phyloP scores from a whole-genome alignment of 164 flowering plant genomes.

The Nymphaea colorata region DNA sequence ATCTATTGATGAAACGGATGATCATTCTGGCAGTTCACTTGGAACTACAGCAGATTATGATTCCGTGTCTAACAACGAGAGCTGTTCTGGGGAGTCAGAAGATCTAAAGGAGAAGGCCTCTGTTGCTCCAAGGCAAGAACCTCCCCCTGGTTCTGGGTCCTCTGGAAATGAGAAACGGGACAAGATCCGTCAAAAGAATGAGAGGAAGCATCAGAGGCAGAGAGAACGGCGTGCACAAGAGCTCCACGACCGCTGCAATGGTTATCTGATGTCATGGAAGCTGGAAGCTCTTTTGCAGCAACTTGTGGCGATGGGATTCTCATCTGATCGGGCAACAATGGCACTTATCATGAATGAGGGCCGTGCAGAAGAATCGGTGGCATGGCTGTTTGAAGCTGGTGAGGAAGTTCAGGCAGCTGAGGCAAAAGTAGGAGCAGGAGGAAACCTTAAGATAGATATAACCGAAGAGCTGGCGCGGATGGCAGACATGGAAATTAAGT shows the following conservation, averaged over 20 bases:
- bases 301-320: constrained; percentile 87
- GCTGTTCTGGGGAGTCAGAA: constrained; percentile 94
- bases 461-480: constrained; percentile 75
- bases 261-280: constrained; percentile 88
- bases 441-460: constrained; percentile 75
- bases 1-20: constrained; percentile 71
- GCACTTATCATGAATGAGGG: constrained; percentile 91
- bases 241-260: constrained; percentile 70
- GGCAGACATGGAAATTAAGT: constrained; percentile 54
- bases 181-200: constrained; percentile 88
- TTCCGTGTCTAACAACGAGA: constrained; percentile 73
- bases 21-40: constrained; percentile 43
- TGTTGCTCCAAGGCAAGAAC: constrained; percentile 29
- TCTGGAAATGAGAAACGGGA: constrained; percentile 87
- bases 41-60: constrained; percentile 68
- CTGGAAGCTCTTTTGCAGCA: constrained; percentile 77
- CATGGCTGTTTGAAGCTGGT: constrained; percentile 78
- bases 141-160: constrained; percentile 30
- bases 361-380: constrained; percentile 68
- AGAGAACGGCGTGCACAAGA: constrained; percentile 90
- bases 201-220: constrained; percentile 92
- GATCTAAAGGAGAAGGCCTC: constrained; percentile 69
- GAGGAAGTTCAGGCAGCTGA: constrained; percentile 30
- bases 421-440: constrained; percentile 22
- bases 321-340: constrained; percentile 76